Base-by-base conservation (phyloP, 345 rosid genomes). In the Cardamine chenopodiifolia region DNA sequence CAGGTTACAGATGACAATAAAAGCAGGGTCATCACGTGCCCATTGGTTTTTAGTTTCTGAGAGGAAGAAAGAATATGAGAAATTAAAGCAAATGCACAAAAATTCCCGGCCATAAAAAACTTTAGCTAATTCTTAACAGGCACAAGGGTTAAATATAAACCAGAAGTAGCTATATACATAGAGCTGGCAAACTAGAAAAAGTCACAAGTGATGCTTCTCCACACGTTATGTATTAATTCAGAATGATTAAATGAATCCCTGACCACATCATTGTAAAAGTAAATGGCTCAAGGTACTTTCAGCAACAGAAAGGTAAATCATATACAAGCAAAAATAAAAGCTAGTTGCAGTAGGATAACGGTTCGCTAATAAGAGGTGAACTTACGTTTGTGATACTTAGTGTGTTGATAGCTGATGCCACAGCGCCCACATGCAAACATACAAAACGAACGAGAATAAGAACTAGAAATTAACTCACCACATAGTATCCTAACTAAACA, bases 11-110 rank as follows among this genome's bases (percentile, higher is more conserved):
- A 92, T 92, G 68, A 92, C 99, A 78, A 90, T 82, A 88, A 96
- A 96, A 39, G 99, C 99, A 69, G 99, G 99, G 81, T 96, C 99
- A 23, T 96, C 99, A 63, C 99, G 98, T 64, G 99, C 99, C 99
- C 99, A 96, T 79, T 96, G 99, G 83, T 95, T 96, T 83, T 96
- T 96, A 70, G 99, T 96, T 90, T 96, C 99, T 96, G 93, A 70
- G 55, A 78, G 63, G 70, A 66, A 48, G 37, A 74, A 62, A 15
- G n/a, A 72, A 63, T 17, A 34, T 63, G 20, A 57, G 40, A 68
- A 47, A 49, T 62, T 57, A 60, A 71, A 42, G 56, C 22, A 66
- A 49, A 47, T 42, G 47, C 49, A 73, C 37, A 15, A 42, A n/a
- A 57, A 61, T 45, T 62, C 13, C 61, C 52, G 28, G 58, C 52